Base-by-base conservation (phyloP, 768 basidiomycete genomes). In the Candolleomyces aberdarensis region DNA sequence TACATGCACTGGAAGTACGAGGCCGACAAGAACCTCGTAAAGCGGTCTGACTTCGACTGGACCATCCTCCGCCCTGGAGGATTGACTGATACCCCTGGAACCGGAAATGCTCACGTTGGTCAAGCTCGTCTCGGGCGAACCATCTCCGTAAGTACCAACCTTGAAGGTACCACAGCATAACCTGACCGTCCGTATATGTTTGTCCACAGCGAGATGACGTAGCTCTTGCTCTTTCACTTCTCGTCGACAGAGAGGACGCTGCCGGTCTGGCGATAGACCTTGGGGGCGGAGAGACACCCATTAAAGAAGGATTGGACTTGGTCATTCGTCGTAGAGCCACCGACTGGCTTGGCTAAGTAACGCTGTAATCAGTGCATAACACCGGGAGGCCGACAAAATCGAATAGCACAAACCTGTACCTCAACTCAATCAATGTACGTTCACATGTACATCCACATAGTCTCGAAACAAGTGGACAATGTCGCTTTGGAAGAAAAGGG, bases 61-160 rank as follows among this genome's bases (percentile, higher is more conserved):
- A 84, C 84, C 3, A 86, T 89, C 41, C 70, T 90, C 36, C 83
- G 87, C 9, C 87, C 88, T n/a, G 84, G 84, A n/a, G 72, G 73
- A 7, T 65, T 90, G n/a, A 77, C 70, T 0, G 76, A 86, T 54
- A 74, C 77, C 2, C 75, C 81, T 0, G 83, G 84, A 0, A 79
- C 76, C 3, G 85, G 84, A 0, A 82, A 74, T 39, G 83, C 78
- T 0, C 66, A 73, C 39, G 73, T 89, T 49, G 88, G 88, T 3
- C 72, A 73, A 61, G 85, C 85, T 0, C 83, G 82, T 64, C 47
- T 87, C n/a, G 73, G 65, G 0, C 68, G 65, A n/a, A 68, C 69
- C 0, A 79, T 87, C 62, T 77, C 82, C 0, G 87, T 86, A 62
- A 61, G 82, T 70, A 5, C 0, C 6, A 36, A 19, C 2, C 13